Evolutionary conservation across 768 basidiomycete genomes (phyloP).

Genomic region (Panellus pusillus): DNA sequence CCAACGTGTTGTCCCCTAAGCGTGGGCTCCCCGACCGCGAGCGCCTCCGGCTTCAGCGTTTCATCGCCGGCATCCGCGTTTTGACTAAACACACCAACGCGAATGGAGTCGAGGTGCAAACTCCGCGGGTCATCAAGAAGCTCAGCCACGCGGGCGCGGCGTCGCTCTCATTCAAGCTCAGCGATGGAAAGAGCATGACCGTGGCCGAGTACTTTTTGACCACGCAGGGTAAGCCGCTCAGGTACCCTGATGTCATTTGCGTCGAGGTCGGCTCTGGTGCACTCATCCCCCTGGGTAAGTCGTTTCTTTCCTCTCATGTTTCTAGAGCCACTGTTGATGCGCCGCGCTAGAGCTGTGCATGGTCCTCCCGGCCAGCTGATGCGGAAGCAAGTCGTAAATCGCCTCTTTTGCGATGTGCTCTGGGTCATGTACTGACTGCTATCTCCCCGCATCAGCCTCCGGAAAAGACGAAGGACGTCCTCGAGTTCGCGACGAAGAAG

Average conservation of each 20-base stretch:
- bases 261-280: conserved; percentile 71
- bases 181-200: conserved; percentile 45
- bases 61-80: conserved; percentile 43
- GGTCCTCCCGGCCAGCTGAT: conserved; percentile 69
- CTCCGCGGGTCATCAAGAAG: conserved; percentile 49
- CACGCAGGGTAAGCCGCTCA: conserved; percentile 52
- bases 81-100: conserved; percentile 22
- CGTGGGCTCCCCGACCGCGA: conserved; percentile 48
- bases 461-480: conserved; percentile 62
- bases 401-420: neutral
- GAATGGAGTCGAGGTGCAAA: conserved; percentile 18
- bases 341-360: conserved; percentile 50
- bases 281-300: conserved; percentile 49
- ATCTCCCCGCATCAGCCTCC: conserved; percentile 36
- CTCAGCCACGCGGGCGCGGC: conserved; percentile 43
- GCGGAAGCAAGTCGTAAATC: conserved; percentile 54
- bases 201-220: conserved; percentile 58
- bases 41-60: conserved; percentile 47
- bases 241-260: conserved; percentile 65
- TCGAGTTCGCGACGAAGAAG: conserved; percentile 68
- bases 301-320: conserved; percentile 26
- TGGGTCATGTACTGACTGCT: neutral
- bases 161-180: conserved; percentile 42
- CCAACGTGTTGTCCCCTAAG: conserved; percentile 39
- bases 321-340: conserved; percentile 19